Evolutionary conservation across 176 grass and related monocot genomes (phyloP).

Genomic region (Oryza glumipatula): DNA sequence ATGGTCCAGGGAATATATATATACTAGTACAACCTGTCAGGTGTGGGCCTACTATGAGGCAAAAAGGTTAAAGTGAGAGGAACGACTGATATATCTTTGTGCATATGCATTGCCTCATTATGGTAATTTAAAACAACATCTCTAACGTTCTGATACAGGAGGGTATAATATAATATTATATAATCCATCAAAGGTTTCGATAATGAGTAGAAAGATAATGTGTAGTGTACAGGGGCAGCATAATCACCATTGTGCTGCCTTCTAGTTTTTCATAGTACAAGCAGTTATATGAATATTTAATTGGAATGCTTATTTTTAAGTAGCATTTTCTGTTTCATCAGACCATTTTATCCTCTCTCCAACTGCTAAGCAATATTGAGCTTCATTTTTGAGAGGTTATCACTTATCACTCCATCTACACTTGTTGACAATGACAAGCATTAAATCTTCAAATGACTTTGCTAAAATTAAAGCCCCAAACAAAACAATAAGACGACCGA

Average conservation of each 20-base stretch:
- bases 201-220: too few relatives aligned
- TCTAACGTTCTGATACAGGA: constrained; percentile 9
- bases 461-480: constrained; percentile 20
- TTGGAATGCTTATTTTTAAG: constrained; percentile 7
- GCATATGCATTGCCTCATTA: neutral
- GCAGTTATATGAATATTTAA: neutral
- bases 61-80: constrained; percentile 4
- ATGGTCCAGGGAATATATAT: constrained; percentile 2
- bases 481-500: neutral
- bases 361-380: neutral
- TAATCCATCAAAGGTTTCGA: neutral
- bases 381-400: constrained; percentile 24
- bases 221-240: neutral
- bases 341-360: neutral
- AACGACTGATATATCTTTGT: constrained; percentile 14
- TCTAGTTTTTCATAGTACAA: neutral
- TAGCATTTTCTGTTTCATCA: constrained; percentile 20
- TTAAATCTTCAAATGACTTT: constrained; percentile 1
- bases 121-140: constrained; percentile 6
- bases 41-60: constrained; percentile 15
- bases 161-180: neutral
- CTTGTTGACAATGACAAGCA: neutral
- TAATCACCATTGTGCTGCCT: constrained; percentile 17
- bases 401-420: constrained; percentile 12
- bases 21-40: neutral